A percentile compares a stretch with the other conserved stretches of the same genome.
These are phyloP conservation scores for Brassica incana DNA, from an alignment of 345 rosid genomes.

Conservation along the genomic window DNA sequence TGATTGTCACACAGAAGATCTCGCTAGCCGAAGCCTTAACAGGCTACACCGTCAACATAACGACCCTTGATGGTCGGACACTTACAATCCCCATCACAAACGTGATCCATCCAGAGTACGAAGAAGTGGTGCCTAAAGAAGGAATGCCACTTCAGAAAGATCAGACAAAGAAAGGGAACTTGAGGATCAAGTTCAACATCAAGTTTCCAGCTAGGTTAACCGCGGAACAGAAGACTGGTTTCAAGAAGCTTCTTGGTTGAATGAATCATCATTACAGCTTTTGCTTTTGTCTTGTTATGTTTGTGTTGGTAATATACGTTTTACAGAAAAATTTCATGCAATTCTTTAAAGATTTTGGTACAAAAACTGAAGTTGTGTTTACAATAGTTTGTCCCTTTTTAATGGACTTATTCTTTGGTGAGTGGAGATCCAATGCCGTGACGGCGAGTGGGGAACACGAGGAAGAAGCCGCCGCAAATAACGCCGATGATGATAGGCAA, in stretches of 20 bases:
- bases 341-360: constrained; percentile 19
- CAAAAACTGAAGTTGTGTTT: constrained; percentile 20
- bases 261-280: background rate
- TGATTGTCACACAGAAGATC: constrained; percentile 47
- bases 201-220: constrained; percentile 57
- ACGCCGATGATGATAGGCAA: constrained; percentile 56
- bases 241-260: constrained; percentile 48
- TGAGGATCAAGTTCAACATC: constrained; percentile 61
- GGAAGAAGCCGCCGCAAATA: constrained; percentile 53
- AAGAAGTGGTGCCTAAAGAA: constrained; percentile 52
- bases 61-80: constrained; percentile 58
- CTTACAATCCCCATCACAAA: constrained; percentile 47
- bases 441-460: constrained; percentile 60
- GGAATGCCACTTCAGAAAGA: constrained; percentile 72
- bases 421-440: constrained; percentile 75
- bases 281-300: constrained; percentile 17
- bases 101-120: constrained; percentile 56
- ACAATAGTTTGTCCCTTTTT: background rate
- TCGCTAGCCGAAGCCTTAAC: constrained; percentile 61
- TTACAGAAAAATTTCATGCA: background rate
- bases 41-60: constrained; percentile 51
- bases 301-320: constrained; percentile 6
- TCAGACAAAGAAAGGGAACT: constrained; percentile 55
- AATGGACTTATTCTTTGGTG: constrained; percentile 25
- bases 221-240: constrained; percentile 55